phyloP scores from a whole-genome alignment of 2,329 filamentous ascomycete species.

The Ophiostoma sp. region DNA sequence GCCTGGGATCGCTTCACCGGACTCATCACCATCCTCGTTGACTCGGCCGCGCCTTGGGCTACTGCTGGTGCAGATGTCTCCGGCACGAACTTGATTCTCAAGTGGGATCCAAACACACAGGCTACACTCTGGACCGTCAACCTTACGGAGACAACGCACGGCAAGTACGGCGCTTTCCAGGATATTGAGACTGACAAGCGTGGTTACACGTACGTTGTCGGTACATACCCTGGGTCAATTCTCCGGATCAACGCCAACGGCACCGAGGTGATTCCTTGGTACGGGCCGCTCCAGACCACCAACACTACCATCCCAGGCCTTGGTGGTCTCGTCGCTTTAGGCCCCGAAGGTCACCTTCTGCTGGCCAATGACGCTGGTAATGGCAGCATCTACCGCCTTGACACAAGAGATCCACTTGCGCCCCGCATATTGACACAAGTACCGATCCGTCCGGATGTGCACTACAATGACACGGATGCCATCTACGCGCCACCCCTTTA shows the following conservation, averaged over 20 bases:
- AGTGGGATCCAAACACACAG: conserved; percentile 36
- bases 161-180: conserved; percentile 42
- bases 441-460: conserved; percentile 30
- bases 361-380: conserved; percentile 38
- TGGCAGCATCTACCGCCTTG: conserved; percentile 41
- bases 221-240: conserved; percentile 42
- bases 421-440: conserved; percentile 30
- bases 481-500: conserved; percentile 40
- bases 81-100: conserved; percentile 42
- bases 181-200: conserved; percentile 41
- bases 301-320: conserved; percentile 35
- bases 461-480: conserved; percentile 34
- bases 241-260: conserved; percentile 39
- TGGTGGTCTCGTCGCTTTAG: conserved; percentile 34
- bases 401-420: conserved; percentile 34
- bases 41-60: conserved; percentile 40
- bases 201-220: conserved; percentile 42
- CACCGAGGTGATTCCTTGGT: conserved; percentile 36
- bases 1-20: conserved; percentile 38
- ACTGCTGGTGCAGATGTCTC: conserved; percentile 39
- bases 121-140: conserved; percentile 38
- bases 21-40: conserved; percentile 40
- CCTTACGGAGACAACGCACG: conserved; percentile 36
- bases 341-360: conserved; percentile 33
- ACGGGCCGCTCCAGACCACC: conserved; percentile 34